Percentiles rank a stretch among this genome's conserved stretches.
Conservation (phyloP, 805 yeast species). For the Yarrowia porcina region DNA sequence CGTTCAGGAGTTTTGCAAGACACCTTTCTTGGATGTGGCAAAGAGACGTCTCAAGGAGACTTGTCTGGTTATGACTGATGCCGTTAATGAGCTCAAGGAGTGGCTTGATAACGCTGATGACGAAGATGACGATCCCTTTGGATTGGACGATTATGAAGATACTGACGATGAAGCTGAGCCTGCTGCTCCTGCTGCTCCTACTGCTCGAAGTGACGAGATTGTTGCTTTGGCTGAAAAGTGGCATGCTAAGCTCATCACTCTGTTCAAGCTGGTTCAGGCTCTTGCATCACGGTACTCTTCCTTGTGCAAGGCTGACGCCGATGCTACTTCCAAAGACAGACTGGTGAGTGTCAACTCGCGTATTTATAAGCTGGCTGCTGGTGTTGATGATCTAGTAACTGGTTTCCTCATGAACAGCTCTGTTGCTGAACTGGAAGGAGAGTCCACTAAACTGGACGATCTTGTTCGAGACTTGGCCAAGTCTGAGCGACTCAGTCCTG, state of each 20-base stretch:
- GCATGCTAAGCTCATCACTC: conserved; percentile 13
- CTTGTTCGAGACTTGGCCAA: neutral
- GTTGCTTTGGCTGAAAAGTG: conserved; percentile 7
- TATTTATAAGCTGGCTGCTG: conserved; percentile 8
- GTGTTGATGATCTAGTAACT: conserved; percentile 9
- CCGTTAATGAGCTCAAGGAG: conserved; percentile 2
- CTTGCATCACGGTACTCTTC: conserved; percentile 21
- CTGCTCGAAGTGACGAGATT: neutral
- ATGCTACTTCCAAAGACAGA: neutral
- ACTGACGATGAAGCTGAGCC: conserved; percentile 10
- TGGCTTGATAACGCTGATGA: conserved; percentile 18
- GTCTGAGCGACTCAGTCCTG: conserved; percentile 10
- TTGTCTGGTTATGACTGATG: conserved; percentile 7
- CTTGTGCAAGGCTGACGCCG: neutral
- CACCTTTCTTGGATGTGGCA: conserved; percentile 9
- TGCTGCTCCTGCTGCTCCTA: neutral
- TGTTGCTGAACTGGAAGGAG: neutral
- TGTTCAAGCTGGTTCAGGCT: conserved; percentile 22
- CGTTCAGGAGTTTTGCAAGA: conserved; percentile 8
- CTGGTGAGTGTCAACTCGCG: conserved; percentile 10
- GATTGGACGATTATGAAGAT: conserved; percentile 19
- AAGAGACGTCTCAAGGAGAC: neutral
- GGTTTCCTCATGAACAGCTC: conserved; percentile 22
- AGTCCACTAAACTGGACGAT: neutral
- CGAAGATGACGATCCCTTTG: conserved; percentile 16